phyloP scores from a whole-genome alignment of 106 monocot genomes.

The Allium cepa region DNA sequence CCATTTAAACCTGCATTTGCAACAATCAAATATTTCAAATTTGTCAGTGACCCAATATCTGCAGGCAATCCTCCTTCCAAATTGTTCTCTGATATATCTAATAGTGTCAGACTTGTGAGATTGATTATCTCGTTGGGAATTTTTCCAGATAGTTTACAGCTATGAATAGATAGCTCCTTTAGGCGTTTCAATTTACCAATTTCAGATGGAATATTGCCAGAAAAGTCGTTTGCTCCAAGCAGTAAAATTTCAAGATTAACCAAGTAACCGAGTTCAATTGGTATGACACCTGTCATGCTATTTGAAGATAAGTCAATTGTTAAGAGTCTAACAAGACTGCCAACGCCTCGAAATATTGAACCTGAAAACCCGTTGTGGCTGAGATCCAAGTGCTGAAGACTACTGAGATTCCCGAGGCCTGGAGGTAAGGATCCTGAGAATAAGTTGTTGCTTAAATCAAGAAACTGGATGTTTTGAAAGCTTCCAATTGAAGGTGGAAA shows the following conservation, averaged over 20 bases:
- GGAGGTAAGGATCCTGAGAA: slow-evolving; percentile 53
- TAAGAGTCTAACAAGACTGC: slow-evolving; percentile 36
- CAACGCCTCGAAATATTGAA: slow-evolving; percentile 51
- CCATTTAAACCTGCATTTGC: slow-evolving; percentile 63
- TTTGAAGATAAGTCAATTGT: slow-evolving; percentile 81
- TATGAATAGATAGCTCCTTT: slow-evolving; percentile 33
- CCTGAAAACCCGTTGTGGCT: slow-evolving; percentile 63
- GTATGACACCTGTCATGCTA: slow-evolving; percentile 51
- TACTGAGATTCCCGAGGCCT: slow-evolving; percentile 55
- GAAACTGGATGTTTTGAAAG: slow-evolving; percentile 40
- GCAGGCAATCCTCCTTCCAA: slow-evolving; percentile 61
- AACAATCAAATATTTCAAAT: slow-evolving; percentile 54
- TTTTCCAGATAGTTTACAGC: slow-evolving; percentile 60
- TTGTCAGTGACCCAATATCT: slow-evolving; percentile 54
- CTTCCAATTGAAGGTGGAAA: slow-evolving; percentile 47
- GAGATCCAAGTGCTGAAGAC: slow-evolving; percentile 52
- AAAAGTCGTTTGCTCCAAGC: slow-evolving; percentile 61
- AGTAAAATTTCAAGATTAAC: slow-evolving; percentile 38
- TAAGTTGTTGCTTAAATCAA: slow-evolving; percentile 56
- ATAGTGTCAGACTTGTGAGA: slow-evolving; percentile 43
- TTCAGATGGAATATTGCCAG: slow-evolving; percentile 63
- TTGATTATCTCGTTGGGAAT: slow-evolving; percentile 54
- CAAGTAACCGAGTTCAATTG: slow-evolving; percentile 49
- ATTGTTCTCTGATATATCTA: slow-evolving; percentile 73
- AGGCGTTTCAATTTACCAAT: slow-evolving; percentile 63